Conservation (phyloP, 768 basidiomycete genomes). For the Boletus bicolor region DNA sequence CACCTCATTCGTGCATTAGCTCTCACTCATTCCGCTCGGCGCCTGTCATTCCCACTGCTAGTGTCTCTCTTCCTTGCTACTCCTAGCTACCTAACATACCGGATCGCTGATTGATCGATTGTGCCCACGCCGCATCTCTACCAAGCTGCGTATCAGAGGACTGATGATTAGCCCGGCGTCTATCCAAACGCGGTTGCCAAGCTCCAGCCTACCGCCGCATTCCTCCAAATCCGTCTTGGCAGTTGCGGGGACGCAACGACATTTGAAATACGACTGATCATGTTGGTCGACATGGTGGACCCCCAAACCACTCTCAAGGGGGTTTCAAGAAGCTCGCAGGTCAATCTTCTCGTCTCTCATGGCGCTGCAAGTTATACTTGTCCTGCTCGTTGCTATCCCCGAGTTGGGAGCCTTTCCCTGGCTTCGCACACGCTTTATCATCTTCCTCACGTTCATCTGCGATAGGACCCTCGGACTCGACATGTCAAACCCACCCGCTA, state of each 20-base stretch:
- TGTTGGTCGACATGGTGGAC: constrained; percentile 14
- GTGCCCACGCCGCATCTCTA: background rate
- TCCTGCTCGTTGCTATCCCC: constrained; percentile 22
- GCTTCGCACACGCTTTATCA: constrained; percentile 16
- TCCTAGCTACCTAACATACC: background rate
- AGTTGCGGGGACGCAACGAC: constrained; percentile 15
- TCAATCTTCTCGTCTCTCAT: constrained; percentile 20
- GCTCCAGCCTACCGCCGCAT: constrained; percentile 23
- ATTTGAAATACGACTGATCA: constrained; percentile 18
- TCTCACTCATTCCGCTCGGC: background rate
- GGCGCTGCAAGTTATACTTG: constrained; percentile 19
- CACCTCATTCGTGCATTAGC: background rate
- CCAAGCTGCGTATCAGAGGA: constrained; percentile 7
- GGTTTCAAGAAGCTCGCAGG: constrained; percentile 9
- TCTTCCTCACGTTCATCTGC: constrained; percentile 22
- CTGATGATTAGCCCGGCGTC: constrained; percentile 6
- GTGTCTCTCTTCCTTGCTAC: background rate
- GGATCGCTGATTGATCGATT: constrained; percentile 18
- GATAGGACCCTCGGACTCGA: constrained; percentile 10
- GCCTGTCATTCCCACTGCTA: background rate
- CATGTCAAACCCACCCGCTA: constrained; percentile 7
- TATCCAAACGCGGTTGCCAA: constrained; percentile 20
- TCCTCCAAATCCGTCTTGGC: constrained; percentile 18
- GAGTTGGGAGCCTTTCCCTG: constrained; percentile 13
- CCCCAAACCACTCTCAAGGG: constrained; percentile 5